A percentile compares a stretch with the other conserved stretches of the same genome.
Evolutionary conservation across 805 yeast genomes (phyloP).

Genomic region (Kluyveromyces starmeri): DNA sequence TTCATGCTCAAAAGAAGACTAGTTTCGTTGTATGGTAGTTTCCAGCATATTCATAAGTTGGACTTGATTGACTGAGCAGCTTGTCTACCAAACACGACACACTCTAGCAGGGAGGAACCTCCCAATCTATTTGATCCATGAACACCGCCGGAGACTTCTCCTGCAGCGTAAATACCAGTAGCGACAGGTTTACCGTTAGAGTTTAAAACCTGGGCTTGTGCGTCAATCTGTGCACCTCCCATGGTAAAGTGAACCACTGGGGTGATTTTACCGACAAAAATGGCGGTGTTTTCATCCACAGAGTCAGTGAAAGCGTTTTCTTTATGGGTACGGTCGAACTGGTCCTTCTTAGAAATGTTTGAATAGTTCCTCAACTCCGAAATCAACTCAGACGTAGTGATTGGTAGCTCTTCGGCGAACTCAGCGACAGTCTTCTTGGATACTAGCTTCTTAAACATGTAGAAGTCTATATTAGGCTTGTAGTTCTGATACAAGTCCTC

Average conservation of each 20-base stretch:
- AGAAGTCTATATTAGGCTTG: conserved; percentile 43
- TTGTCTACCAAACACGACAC: conserved; percentile 52
- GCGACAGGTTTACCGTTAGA: conserved; percentile 28
- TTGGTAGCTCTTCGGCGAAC: conserved; percentile 23
- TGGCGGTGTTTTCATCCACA: conserved; percentile 19
- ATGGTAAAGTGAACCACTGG: conserved; percentile 60
- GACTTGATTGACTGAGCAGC: conserved; percentile 34
- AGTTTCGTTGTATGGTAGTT: no score
- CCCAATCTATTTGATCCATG: conserved; percentile 58
- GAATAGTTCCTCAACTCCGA: conserved; percentile 19
- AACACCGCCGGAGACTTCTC: conserved; percentile 62
- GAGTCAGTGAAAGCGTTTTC: conserved; percentile 26
- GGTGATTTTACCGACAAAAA: conserved; percentile 45
- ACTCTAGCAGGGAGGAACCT: conserved; percentile 48
- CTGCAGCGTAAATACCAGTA: conserved; percentile 49
- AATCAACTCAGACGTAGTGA: conserved; percentile 18
- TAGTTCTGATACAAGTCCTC: conserved; percentile 38
- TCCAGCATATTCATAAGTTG: no score
- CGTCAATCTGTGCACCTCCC: conserved; percentile 57
- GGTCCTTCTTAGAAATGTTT: conserved; percentile 21
- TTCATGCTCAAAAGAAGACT: no score
- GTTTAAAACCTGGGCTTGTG: conserved; percentile 35
- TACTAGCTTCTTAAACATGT: conserved; percentile 33
- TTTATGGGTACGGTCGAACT: conserved; percentile 30
- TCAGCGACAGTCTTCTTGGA: conserved; percentile 24